Percentiles rank a stretch among this genome's conserved stretches.
Evolutionary conservation across 345 rosid genomes (phyloP).

Genomic region (Capsella bursapastoris): DNA sequence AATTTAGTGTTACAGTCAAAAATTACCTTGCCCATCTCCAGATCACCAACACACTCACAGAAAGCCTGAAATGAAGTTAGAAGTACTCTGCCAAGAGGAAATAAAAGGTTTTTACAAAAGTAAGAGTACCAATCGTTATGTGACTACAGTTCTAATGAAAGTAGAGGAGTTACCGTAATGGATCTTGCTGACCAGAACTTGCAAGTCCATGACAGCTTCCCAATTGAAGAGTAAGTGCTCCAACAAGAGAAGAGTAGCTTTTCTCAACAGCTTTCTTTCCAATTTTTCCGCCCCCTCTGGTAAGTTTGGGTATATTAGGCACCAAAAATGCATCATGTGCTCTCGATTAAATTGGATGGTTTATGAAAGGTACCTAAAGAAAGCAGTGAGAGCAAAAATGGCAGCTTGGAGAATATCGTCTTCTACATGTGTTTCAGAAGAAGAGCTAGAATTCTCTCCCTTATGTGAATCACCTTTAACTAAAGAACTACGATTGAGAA

Average conservation of each 20-base stretch:
- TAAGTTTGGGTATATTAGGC: constrained; percentile 41
- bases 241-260: constrained; percentile 84
- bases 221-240: constrained; percentile 84
- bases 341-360: constrained; percentile 14
- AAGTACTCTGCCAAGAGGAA: constrained; percentile 70
- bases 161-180: constrained; percentile 64
- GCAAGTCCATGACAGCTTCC: constrained; percentile 94
- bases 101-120: constrained; percentile 20
- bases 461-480: constrained; percentile 61
- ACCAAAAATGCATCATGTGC: constrained; percentile 27
- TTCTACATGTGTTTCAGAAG: constrained; percentile 59
- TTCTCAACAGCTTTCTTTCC: constrained; percentile 93
- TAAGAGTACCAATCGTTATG: constrained; percentile 8
- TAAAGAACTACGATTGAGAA: constrained; percentile 65
- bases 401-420: constrained; percentile 83
- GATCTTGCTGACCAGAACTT: constrained; percentile 81
- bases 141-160: constrained; percentile 25
- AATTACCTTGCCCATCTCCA: constrained; percentile 98
- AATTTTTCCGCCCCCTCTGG: constrained; percentile 94
- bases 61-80: constrained; percentile 89
- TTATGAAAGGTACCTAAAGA: constrained; percentile 63
- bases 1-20: constrained; percentile 4
- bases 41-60: constrained; percentile 98
- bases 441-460: constrained; percentile 58
- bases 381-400: constrained; percentile 84